phyloP scores from a whole-genome alignment of 176 grass and related monocot species.

The Alloteropsis semialata region DNA sequence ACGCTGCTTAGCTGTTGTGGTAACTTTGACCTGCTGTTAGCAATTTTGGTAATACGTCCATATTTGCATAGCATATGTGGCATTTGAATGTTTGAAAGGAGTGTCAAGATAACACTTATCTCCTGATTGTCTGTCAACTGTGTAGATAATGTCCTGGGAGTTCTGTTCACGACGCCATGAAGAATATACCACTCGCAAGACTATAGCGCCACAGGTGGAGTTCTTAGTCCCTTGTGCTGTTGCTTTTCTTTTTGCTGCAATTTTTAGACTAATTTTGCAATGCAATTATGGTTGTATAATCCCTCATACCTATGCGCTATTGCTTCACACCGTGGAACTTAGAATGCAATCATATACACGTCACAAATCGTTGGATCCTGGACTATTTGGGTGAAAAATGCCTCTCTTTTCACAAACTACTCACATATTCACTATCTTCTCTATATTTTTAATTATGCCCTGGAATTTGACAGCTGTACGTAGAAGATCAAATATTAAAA shows the following conservation, averaged over 20 bases:
- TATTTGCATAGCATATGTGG: constrained; percentile 16
- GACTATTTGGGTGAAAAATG: neutral
- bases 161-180: constrained; percentile 87
- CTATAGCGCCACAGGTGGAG: constrained; percentile 80
- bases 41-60: neutral
- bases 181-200: constrained; percentile 81
- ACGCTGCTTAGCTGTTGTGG: constrained; percentile 10
- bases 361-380: neutral
- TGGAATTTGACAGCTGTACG: neutral
- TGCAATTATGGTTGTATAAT: neutral
- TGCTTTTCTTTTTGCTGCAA: neutral
- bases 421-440: neutral
- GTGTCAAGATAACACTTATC: constrained; percentile 37
- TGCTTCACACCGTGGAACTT: neutral
- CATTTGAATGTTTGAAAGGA: constrained; percentile 44
- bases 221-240: neutral
- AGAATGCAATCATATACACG: neutral
- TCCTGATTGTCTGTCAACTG: constrained; percentile 21
- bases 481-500: neutral
- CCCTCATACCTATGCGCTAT: neutral
- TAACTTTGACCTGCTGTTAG: constrained; percentile 2
- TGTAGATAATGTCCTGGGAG: constrained; percentile 93
- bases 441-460: constrained; percentile 1
- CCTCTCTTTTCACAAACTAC: neutral
- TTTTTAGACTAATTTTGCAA: neutral